Percentiles rank a stretch among this genome's conserved stretches.
phyloP scores from a whole-genome alignment of 495 filamentous ascomycete genomes.

The Echria macrotheca region DNA sequence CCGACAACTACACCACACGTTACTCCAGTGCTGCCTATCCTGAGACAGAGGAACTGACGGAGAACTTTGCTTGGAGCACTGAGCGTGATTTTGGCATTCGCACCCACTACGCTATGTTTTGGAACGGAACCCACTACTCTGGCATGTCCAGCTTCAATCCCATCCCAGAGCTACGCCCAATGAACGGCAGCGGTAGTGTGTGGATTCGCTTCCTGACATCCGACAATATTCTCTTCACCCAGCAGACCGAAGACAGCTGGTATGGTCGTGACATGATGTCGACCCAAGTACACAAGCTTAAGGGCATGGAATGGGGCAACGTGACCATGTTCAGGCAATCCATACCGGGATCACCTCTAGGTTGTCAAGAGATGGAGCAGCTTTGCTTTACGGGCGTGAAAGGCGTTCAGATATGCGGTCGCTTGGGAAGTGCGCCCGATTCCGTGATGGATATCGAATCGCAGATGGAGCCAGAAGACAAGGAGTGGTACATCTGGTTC shows the following conservation, averaged over 20 bases:
- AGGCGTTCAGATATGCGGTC: not conserved
- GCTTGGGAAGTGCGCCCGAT: not conserved
- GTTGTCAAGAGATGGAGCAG: conserved; percentile 3
- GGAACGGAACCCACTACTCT: not conserved
- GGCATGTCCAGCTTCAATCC: not conserved
- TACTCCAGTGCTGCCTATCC: not conserved
- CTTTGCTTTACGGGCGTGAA: conserved; percentile 1
- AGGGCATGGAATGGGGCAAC: not conserved
- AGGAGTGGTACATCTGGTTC: not conserved
- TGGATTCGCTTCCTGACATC: conserved; percentile 1
- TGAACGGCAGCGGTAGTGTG: not conserved
- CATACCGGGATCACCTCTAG: conserved; percentile 3
- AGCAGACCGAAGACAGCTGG: not conserved
- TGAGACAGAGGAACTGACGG: not conserved
- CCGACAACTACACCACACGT: not conserved
- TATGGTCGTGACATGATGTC: not conserved
- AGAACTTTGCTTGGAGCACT: not conserved
- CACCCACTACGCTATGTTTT: not conserved
- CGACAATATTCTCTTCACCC: not conserved
- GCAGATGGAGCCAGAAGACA: not conserved
- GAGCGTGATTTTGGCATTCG: not conserved
- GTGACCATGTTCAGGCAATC: conserved; percentile 4
- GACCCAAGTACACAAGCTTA: not conserved
- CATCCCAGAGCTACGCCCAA: not conserved
- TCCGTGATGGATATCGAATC: not conserved